Base-by-base conservation (phyloP, 306 rosid species). In the Cicer chorassanicum region DNA sequence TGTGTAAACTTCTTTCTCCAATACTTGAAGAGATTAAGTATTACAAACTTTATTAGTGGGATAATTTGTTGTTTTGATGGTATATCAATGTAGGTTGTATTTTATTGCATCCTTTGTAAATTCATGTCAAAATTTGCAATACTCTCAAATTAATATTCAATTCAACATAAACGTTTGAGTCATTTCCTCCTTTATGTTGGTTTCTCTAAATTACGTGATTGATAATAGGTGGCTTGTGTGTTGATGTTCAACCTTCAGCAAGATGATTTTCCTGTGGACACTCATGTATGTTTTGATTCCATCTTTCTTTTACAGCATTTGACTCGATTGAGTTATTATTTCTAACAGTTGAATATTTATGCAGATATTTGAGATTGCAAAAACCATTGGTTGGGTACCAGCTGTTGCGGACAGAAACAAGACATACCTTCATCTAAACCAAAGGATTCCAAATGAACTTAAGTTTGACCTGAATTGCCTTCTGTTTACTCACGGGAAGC, bases 231-330 rank as follows among this genome's bases (percentile, higher is more conserved):
- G 77, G 76, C 88, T 67, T 85, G 88, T 51, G 85, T 85, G 36
- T 61, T 83, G 83, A 84, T 76, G 85, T 82, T 84, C 76, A 72
- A 51, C 83, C 97, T 94, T 71, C 95, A 87, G 88, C 92, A 67
- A 74, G 97, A 94, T 62, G 96, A 94, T 84, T 89, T 94, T 86
- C 97, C 96, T 2, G 99, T 91, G 59, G 99, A 90, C 85, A 94
- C 98, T 18, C 96, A 94, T 38, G 98, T 93, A 82, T 87, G 96
- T 81, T 45, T 59, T 70, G 60, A 51, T 72, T 74, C 41, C 78
- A 19, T 55, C 12, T 29, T 44, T 73, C 38, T 61, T 82, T 70
- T 63, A 50, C 42, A 43, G 45, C 45, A 38, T 64, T 41, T 50
- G 73, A 67, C 12, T 66, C 65, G 54, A 21, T 55, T 40, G 59